Conservation (phyloP, 305 asterid species). For the Caryopteris hybrid region DNA sequence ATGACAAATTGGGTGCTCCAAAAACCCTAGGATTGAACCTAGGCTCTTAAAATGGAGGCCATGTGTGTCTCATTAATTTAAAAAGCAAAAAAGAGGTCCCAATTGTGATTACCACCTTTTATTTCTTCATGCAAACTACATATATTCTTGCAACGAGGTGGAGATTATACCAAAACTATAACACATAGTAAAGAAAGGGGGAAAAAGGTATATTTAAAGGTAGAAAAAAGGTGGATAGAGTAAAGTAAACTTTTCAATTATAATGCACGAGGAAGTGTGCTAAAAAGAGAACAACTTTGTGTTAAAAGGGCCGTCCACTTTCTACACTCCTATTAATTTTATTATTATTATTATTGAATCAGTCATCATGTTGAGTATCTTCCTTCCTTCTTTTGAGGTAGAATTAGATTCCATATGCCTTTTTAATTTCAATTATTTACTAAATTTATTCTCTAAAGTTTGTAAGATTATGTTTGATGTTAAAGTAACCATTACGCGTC, state of each 20-base stretch:
- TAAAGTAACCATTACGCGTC: background rate
- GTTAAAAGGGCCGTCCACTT: constrained; percentile 99
- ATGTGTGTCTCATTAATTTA: too few species aligned
- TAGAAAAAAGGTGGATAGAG: constrained; percentile 43
- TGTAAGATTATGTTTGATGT: background rate
- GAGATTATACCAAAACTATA: constrained; percentile 13
- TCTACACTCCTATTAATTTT: constrained; percentile 42
- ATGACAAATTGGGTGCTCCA: too few species aligned
- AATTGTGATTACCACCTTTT: constrained; percentile 17
- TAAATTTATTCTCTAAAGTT: background rate
- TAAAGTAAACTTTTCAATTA: constrained; percentile 48
- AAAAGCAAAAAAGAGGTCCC: too few species aligned
- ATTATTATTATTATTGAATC: constrained; percentile 5
- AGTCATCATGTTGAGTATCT: constrained; percentile 45
- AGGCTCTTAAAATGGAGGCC: too few species aligned
- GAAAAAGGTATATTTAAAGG: constrained; percentile 36
- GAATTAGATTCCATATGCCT: constrained; percentile 55
- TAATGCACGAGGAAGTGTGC: constrained; percentile 51
- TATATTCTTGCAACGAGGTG: background rate
- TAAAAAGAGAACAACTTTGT: constrained; percentile 62
- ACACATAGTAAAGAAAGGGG: constrained; percentile 17
- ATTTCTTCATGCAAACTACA: constrained; percentile 23
- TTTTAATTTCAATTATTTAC: constrained; percentile 26
- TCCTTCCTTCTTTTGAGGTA: constrained; percentile 66
- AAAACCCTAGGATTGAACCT: too few species aligned